These are phyloP conservation scores for Mimosa pudica DNA, from an alignment of 306 rosid genomes.

Conservation along the genomic window DNA sequence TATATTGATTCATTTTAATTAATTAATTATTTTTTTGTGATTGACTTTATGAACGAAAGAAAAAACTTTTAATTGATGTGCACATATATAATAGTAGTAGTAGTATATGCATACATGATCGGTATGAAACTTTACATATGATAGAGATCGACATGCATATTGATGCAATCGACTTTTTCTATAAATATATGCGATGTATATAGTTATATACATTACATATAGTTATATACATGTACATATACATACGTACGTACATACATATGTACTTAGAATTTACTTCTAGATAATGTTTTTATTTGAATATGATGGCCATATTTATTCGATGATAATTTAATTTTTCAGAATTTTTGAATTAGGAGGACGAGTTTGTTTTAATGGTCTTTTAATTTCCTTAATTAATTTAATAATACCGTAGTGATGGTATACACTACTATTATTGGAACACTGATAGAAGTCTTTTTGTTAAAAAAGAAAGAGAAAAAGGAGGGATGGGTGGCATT, in stretches of 20 bases:
- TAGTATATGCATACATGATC: too few species aligned
- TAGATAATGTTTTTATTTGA: neutral
- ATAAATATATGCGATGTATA: neutral
- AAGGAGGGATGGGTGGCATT: neutral
- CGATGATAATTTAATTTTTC: neutral
- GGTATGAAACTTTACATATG: neutral
- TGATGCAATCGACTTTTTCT: neutral
- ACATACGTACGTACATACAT: neutral
- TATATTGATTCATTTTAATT: neutral
- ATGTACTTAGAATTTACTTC: neutral
- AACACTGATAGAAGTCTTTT: neutral
- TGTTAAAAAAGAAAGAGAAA: neutral
- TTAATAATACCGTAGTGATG: too few species aligned
- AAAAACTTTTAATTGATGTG: neutral
- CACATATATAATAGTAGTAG: neutral
- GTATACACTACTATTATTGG: neutral
- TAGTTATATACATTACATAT: too few species aligned
- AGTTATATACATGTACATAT: too few species aligned
- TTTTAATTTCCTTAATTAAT: neutral
- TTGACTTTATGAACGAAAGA: neutral
- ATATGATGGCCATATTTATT: neutral
- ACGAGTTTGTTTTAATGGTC: neutral
- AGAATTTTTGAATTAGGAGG: neutral
- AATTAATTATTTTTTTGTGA: neutral
- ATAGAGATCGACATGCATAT: neutral